These are phyloP conservation scores for Geotrichum aggregatum DNA, from an alignment of 1,139 yeast genomes.

Conservation along the genomic window DNA sequence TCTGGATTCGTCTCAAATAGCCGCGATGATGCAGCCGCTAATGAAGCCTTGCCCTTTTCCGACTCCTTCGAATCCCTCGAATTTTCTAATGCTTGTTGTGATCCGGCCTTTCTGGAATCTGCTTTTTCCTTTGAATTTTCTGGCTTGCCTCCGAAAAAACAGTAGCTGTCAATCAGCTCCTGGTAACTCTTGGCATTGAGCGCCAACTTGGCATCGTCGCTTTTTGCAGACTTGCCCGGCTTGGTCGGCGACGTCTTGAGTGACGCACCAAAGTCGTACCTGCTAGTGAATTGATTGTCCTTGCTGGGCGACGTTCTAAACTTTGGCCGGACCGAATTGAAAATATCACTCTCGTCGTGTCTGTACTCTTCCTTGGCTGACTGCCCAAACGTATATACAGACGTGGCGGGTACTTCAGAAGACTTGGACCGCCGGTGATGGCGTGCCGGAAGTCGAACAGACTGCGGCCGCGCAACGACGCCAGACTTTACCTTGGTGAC, in stretches of 20 bases:
- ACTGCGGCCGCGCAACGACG: neutral
- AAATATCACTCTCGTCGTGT: constrained; percentile 1
- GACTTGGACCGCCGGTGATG: constrained; percentile 11
- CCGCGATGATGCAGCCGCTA: neutral
- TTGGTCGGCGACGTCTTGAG: constrained; percentile 24
- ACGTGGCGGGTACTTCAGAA: constrained; percentile 6
- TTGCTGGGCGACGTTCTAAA: neutral
- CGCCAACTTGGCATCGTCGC: constrained; percentile 27
- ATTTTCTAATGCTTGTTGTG: too few species aligned
- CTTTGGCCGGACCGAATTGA: neutral
- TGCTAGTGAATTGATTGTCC: constrained; percentile 29
- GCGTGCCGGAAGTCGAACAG: neutral
- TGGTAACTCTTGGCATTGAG: constrained; percentile 62
- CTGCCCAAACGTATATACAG: constrained; percentile 3
- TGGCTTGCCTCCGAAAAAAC: constrained; percentile 49
- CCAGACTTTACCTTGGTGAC: constrained; percentile 21
- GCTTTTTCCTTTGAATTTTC: too few species aligned
- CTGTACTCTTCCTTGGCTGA: constrained; percentile 8
- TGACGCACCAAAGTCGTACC: constrained; percentile 43
- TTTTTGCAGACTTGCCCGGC: constrained; percentile 1
- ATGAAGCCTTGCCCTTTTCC: neutral
- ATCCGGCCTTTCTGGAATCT: neutral
- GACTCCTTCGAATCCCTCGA: too few species aligned
- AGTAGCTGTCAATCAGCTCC: constrained; percentile 65
- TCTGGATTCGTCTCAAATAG: neutral